These are phyloP conservation scores for Zygoascus meyerae DNA, from an alignment of 1,139 yeast genomes.

Conservation along the genomic window DNA sequence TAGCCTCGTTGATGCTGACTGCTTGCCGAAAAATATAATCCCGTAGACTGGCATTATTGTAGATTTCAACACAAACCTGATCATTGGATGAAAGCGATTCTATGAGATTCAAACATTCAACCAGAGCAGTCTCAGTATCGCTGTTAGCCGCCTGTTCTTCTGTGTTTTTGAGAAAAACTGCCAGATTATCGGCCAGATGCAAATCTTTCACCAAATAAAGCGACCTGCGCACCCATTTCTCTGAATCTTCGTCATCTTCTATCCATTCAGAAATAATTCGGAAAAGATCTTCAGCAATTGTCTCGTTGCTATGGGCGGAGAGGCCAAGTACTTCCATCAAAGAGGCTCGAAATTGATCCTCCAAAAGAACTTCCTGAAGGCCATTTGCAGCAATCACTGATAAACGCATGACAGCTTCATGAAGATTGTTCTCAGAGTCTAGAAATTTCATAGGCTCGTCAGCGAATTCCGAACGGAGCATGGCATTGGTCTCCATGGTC, in stretches of 20 bases:
- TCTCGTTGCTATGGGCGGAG: conserved; percentile 32
- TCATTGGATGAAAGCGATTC: conserved; percentile 4
- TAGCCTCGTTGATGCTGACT: not conserved
- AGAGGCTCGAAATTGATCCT: not conserved
- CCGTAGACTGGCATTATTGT: not conserved
- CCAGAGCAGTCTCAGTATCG: too few relatives aligned
- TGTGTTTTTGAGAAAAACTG: too few relatives aligned
- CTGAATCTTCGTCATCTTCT: conserved; percentile 20
- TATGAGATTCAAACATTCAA: not conserved
- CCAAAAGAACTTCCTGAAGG: not conserved
- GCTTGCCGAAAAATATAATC: conserved; percentile 1
- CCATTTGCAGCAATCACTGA: conserved; percentile 20
- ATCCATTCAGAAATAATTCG: conserved; percentile 27
- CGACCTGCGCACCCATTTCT: conserved; percentile 9
- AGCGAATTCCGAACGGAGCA: conserved; percentile 28
- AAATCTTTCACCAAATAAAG: too few relatives aligned
- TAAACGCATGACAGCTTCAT: conserved; percentile 30
- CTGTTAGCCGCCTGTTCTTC: too few relatives aligned
- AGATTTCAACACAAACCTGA: not conserved
- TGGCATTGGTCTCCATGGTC: conserved; percentile 28
- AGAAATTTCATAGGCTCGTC: conserved; percentile 34
- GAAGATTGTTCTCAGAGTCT: conserved; percentile 30
- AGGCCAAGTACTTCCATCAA: conserved; percentile 6
- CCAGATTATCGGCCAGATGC: too few relatives aligned
- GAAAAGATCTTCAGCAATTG: conserved; percentile 28